Evolutionary conservation across 768 basidiomycete species (phyloP).

Genomic region (Sarcodon aspratus): DNA sequence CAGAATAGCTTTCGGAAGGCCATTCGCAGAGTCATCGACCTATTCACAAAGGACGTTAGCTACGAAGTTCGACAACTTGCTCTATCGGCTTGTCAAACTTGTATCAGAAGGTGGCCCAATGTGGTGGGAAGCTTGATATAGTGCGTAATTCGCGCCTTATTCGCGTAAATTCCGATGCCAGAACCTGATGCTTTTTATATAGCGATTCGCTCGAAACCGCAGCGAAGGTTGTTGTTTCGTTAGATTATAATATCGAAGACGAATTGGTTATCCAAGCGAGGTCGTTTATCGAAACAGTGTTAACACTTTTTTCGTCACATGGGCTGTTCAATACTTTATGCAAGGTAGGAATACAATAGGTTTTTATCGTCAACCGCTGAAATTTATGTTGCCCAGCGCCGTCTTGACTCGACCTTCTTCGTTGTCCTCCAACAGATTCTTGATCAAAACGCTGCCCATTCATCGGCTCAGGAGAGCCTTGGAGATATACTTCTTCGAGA

Average conservation of each 20-base stretch:
- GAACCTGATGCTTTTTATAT: background rate
- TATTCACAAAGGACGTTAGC: constrained; percentile 40
- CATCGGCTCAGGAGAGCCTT: constrained; percentile 16
- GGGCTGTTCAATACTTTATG: constrained; percentile 48
- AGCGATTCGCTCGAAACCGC: constrained; percentile 46
- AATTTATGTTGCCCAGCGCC: constrained; percentile 25
- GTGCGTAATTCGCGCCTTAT: constrained; percentile 28
- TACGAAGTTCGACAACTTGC: constrained; percentile 60
- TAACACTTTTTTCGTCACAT: constrained; percentile 41
- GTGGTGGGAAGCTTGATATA: constrained; percentile 41
- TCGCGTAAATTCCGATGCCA: background rate
- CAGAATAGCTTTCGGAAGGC: constrained; percentile 42
- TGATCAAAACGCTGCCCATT: constrained; percentile 19
- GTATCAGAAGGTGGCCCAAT: constrained; percentile 47
- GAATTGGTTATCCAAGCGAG: constrained; percentile 45
- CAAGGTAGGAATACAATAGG: constrained; percentile 29
- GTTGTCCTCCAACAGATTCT: constrained; percentile 37
- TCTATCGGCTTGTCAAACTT: constrained; percentile 48
- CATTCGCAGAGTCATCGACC: constrained; percentile 36
- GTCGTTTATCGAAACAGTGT: constrained; percentile 38
- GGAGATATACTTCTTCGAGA: constrained; percentile 46
- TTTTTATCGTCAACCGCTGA: constrained; percentile 1
- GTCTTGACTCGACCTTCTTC: constrained; percentile 37
- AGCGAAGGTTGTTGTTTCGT: constrained; percentile 33
- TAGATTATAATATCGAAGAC: constrained; percentile 40